Base-by-base conservation (phyloP, 169 alveolate species). In the Eimeria sp. region DNA sequence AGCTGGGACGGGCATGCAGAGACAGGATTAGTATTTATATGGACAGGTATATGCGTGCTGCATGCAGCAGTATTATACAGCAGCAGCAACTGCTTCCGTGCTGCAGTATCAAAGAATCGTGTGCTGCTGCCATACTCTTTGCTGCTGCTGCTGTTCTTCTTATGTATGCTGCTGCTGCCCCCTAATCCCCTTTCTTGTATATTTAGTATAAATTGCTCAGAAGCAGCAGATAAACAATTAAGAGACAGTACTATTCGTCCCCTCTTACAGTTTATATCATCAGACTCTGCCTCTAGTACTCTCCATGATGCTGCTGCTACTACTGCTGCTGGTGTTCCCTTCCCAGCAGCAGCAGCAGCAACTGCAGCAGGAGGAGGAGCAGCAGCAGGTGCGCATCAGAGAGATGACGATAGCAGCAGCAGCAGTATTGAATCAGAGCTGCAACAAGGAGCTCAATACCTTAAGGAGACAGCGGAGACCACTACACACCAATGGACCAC, bases 11-110 rank as follows among this genome's bases (percentile, higher is more conserved):
- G 98, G 76, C 97, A 97, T 11, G 47, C 95, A 82, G 99, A 98
- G 78, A 97, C 98, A 58, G 98, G 98, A 10, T 87, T 97, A 13
- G 95, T 97, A 34, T 97, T 98, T 76, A 84, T 98, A 70, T 97
- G 98, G 99, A 96, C 97, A 61, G 97, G 98, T 54, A 96, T 96
- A 80, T 98, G 97, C 93, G 97, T 97, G 88, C 98, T 97, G 63
- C 98, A 97, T 92, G 98, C 98, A 47, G 99, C 98, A 4, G 75
- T 97, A 58, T 97, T 98, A 16, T 97, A 96, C 51, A 97, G 97
- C 25, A 96, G 97, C 75, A 98, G 99, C 7, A 98, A 98, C 14
- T 97, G 51, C 97, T 97, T 96, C 89, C 10, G 99, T 76, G 97
- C 97, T 76, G 67, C 96, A 27, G 96, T 97, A 22, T 93, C 97